Evolutionary conservation across 768 basidiomycete species (phyloP).

Genomic region (Naganishia vishniacii): DNA sequence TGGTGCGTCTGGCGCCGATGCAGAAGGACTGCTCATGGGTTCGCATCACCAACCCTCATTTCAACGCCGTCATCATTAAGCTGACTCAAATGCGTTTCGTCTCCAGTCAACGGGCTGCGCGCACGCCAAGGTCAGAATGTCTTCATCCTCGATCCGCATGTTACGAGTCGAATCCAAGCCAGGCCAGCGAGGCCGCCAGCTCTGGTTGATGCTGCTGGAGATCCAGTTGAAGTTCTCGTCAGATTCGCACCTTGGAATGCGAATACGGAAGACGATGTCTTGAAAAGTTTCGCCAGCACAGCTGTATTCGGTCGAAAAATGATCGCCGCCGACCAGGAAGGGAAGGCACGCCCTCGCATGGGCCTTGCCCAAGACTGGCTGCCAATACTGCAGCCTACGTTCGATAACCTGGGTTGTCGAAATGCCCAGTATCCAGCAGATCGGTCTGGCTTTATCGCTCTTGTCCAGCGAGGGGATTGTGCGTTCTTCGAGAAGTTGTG

Average conservation of each 20-base stretch:
- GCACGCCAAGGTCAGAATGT: conserved; percentile 75
- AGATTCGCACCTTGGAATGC: conserved; percentile 13
- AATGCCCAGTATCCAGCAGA: not conserved
- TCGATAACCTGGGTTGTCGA: conserved; percentile 23
- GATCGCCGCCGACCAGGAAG: not conserved
- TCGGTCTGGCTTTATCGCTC: conserved; percentile 50
- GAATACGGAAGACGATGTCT: not conserved
- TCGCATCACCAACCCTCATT: not conserved
- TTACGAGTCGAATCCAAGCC: conserved; percentile 32
- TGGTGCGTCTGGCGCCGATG: conserved; percentile 5
- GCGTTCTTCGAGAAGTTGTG: conserved; percentile 80
- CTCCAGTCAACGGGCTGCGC: conserved; percentile 53
- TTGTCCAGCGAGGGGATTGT: conserved; percentile 70
- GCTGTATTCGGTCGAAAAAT: conserved; percentile 22
- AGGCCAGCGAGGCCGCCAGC: conserved; percentile 53
- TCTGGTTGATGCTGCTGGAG: conserved; percentile 50
- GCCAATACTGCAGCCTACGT: conserved; percentile 5
- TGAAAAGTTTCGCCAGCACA: conserved; percentile 19
- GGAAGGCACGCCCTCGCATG: not conserved
- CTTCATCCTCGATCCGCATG: conserved; percentile 66
- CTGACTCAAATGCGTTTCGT: conserved; percentile 59
- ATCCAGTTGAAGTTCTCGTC: conserved; percentile 30
- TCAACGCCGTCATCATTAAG: not conserved
- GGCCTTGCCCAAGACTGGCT: conserved; percentile 14
- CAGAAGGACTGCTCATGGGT: conserved; percentile 1